Conservation (phyloP, 177 flowering plant genomes). For the Vitis hybrid region DNA sequence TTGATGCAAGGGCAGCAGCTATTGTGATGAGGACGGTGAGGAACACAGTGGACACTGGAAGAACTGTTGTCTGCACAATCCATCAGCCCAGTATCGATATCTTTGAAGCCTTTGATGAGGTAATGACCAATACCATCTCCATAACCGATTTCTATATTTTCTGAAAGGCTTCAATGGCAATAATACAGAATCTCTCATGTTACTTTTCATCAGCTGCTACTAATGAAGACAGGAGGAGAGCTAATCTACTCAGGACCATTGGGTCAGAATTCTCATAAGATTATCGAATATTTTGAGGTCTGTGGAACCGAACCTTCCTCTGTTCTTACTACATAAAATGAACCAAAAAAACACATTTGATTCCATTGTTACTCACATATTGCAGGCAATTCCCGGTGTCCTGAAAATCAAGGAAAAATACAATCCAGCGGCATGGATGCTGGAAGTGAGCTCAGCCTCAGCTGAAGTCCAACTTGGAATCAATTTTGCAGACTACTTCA, state of each 20-base stretch:
- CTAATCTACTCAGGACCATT: constrained; percentile 77
- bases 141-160: no score
- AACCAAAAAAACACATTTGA: neutral
- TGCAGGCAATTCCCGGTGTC: constrained; percentile 71
- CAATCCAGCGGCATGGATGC: constrained; percentile 96
- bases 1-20: constrained; percentile 87
- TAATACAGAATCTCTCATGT: neutral
- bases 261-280: constrained; percentile 60
- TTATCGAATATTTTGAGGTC: constrained; percentile 78
- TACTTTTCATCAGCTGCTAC: constrained; percentile 41
- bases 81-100: constrained; percentile 91
- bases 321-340: neutral
- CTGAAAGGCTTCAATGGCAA: no score
- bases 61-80: constrained; percentile 84
- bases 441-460: constrained; percentile 79
- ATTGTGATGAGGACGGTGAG: constrained; percentile 87
- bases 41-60: constrained; percentile 79
- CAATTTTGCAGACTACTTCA: constrained; percentile 76
- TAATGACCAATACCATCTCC: constrained; percentile 6
- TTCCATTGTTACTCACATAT: neutral
- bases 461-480: constrained; percentile 64
- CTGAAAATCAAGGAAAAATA: constrained; percentile 64
- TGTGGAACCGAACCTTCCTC: neutral
- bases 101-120: constrained; percentile 88
- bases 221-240: constrained; percentile 95